Evolutionary conservation across 805 yeast genomes (phyloP), one percentile per base, ranked within the genome.

Genomic region (Candida sphagnicola): DNA sequence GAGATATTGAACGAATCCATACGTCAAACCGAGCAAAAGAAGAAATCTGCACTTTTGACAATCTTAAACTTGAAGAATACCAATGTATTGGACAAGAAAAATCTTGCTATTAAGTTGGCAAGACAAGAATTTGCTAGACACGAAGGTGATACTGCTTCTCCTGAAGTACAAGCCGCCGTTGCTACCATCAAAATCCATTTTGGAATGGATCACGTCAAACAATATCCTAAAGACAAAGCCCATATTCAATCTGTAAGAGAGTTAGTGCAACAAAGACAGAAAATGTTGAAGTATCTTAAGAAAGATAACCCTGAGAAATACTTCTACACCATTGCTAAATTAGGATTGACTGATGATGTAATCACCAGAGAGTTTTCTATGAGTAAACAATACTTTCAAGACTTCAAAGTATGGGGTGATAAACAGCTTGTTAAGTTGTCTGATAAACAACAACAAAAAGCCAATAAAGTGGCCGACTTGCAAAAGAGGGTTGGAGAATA

Each of bases 141-240:
- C 46, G 88, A 81, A 33, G 96, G 95, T 38, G 98, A 93, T 59
- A 86, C 96, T 1, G 97, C 95, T 2, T 86, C 96, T 2, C 80
- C 95, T 38, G 98, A 91, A 64, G 96, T 90, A 18, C 97, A 90
- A 62, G 96, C 98, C 2, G 98, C 97, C 2, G 75, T 86, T 18
- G 66, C 82, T 66, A 88, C 98, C 0, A 82, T 87, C 35, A 77
- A 78, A 53, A 87, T 93, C 49, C 85, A 83, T 48, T 80, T 77
- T 47, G 69, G 86, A 45, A 86, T 86, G 67, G 74, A 77, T 31
- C 96, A 90, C 55, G 74, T 85, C 40, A 59, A 58, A 39, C 71
- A 76, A 36, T 71, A 80, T 56, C 82, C 79, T 48, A 84, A 89
- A 58, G 98, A 91, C 64, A 68, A 75, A 49, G 70, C 72, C 30